These are phyloP conservation scores for Serendipita sp. DNA, from an alignment of 768 basidiomycete species.

Conservation along the genomic window DNA sequence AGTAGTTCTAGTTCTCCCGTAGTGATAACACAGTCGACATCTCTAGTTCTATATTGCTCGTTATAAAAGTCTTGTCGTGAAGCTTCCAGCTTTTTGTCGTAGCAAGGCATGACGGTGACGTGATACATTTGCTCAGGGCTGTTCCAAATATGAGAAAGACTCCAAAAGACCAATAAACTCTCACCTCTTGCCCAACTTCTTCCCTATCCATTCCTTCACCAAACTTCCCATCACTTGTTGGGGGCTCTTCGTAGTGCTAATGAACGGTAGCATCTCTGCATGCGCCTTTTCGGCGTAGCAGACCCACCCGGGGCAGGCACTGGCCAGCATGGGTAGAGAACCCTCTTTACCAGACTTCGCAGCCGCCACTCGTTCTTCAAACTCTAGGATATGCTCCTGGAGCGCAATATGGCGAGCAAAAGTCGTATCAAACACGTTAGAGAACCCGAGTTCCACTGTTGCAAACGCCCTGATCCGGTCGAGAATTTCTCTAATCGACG, in stretches of 20 bases:
- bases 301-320: slow-evolving; percentile 97
- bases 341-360: slow-evolving; percentile 7
- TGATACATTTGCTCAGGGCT: slow-evolving; percentile 87
- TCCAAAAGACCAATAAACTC: slow-evolving; percentile 18
- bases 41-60: slow-evolving; percentile 63
- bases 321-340: slow-evolving; percentile 74
- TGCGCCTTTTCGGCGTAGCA: slow-evolving; percentile 99
- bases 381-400: slow-evolving; percentile 68
- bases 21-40: slow-evolving; percentile 94
- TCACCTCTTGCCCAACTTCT: slow-evolving; percentile 49
- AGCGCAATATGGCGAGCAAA: slow-evolving; percentile 81
- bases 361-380: slow-evolving; percentile 45
- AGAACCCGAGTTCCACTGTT: slow-evolving; percentile 49
- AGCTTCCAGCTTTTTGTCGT: slow-evolving; percentile 98
- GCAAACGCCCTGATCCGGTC: slow-evolving; percentile 59
- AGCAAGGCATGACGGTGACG: slow-evolving; percentile 96
- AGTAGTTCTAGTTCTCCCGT: slow-evolving; percentile 85
- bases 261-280: slow-evolving; percentile 80
- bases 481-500: slow-evolving; percentile 27
- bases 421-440: slow-evolving; percentile 84
- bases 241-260: slow-evolving; percentile 76
- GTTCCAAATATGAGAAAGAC: slow-evolving; percentile 1
- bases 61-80: slow-evolving; percentile 87
- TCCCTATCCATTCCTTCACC: slow-evolving; percentile 76
- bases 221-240: slow-evolving; percentile 89